Evolutionary conservation across 192 early-diverging fungal species (phyloP).

Genomic region (Coemansia reversa): DNA sequence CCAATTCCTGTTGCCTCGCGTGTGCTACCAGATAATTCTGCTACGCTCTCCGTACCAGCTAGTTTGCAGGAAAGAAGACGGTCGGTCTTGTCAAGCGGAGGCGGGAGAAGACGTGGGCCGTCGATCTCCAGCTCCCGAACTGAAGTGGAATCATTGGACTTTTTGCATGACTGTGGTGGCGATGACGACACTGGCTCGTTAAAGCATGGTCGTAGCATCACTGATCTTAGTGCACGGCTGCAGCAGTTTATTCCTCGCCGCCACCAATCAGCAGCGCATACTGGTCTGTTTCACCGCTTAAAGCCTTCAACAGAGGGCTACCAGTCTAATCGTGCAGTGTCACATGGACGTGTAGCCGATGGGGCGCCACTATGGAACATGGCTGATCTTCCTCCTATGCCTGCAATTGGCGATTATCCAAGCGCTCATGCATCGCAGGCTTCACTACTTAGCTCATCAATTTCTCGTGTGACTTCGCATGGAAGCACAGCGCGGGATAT

Average conservation of each 20-base stretch:
- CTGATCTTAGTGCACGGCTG: conserved; percentile 32
- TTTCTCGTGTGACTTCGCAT: conserved; percentile 12
- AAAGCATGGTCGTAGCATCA: conserved; percentile 29
- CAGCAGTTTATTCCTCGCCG: conserved; percentile 51
- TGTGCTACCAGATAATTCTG: conserved; percentile 17
- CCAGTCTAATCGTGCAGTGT: conserved; percentile 11
- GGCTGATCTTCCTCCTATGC: conserved; percentile 26
- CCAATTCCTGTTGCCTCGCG: conserved; percentile 38
- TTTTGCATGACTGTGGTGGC: background rate
- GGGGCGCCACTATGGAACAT: conserved; percentile 17
- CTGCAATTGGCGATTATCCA: background rate
- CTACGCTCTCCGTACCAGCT: background rate
- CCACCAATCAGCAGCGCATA: conserved; percentile 4
- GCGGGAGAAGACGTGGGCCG: background rate
- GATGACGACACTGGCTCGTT: conserved; percentile 3
- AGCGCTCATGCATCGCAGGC: conserved; percentile 12
- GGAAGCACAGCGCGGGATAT: background rate
- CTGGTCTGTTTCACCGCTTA: conserved; percentile 1
- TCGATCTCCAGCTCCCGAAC: conserved; percentile 19
- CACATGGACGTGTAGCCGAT: conserved; percentile 19
- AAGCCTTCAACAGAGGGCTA: background rate
- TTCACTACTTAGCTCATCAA: conserved; percentile 17
- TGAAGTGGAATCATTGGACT: conserved; percentile 9
- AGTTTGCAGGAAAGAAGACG: background rate
- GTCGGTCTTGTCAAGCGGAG: background rate